Evolutionary conservation across 345 rosid species (phyloP), one percentile per base, ranked within the genome.

Genomic region (Hypericum androsaemum): DNA sequence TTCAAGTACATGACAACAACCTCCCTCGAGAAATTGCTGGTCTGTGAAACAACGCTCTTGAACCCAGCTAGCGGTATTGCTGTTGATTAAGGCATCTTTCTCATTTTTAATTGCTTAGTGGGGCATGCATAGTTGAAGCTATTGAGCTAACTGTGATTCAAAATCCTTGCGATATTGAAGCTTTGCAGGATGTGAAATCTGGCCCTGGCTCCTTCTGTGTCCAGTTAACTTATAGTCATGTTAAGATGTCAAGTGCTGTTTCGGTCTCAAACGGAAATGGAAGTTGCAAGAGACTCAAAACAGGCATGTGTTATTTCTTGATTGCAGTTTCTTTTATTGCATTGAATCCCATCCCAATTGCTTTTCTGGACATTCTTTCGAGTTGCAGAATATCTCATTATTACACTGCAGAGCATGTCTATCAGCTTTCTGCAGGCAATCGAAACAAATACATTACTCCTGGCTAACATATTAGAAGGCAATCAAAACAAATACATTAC

Each of bases 181-280:
- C 64, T 69, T 63, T 79, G 74, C 88, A 87, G 98, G 86, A 74
- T 50, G 77, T 72, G 65, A 79, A 79, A 81, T 74, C 73, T 54
- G 72, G 10, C 49, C 63, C 74, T 40, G 69, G 78, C 60, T 52
- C 78, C 65, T 77, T 78, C 56, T 80, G 72, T 38, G 75, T 90
- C 57, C 86, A 89, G 64, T 64, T 87, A 73, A 81, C 82, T 37
- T 90, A 79, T 69, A 59, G 71, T 11, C 67, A 60, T 50, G 10
- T 50, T 10, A 71, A 57, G 62, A 58, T 73, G 35, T 71, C 73
- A 17, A 66, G 60, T 61, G 57, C 11, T 43, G 64, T 55, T 52
- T 62, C 63, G 9, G 43, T 61, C 63, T 58, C 63, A 39, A 56
- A 66, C 56, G 65, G 62, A 60, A 70, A 41, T 12, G 71, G 62